Base-by-base conservation (phyloP, 371 early-diverging fungal species). In the Rhizomucor pusillus region DNA sequence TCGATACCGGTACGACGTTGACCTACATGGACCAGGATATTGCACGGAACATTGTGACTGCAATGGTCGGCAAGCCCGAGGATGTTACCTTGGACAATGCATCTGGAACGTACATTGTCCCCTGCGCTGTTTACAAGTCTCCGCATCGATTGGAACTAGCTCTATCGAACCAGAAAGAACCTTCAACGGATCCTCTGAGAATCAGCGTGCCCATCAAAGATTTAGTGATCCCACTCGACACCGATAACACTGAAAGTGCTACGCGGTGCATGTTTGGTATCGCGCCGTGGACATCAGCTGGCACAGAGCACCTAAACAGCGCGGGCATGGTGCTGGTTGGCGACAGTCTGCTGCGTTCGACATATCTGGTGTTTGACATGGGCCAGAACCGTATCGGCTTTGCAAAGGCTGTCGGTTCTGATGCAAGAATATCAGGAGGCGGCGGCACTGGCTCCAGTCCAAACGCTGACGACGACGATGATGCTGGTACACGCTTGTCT, bases 361-460 rank as follows among this genome's bases (percentile, higher is more conserved):
- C 64, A 5, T 77, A 71, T 45, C 60, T 71, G 14, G 67, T 71
- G 12, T 73, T 71, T 56, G 77, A 77, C 48, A 62, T 65, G 50
- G 63, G 44, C 1, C 55, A 60, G 1, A 40, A 56, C 11, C 60
- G 52, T 4, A 62, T 71, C n/a, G 71, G 71, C 13, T 65, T 71
- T 47, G 71, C 65, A 1, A 36, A 48, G 14, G 59, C 65, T n/a
- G 39, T 36, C 5, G 54, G 45, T 1, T 29, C 29, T 29, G 29
- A 29, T 29, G 29, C 29, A 29, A 29, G 7, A 29, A 7, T 29
- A 29, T 5, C 29, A 29, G 29, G 29, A 7, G 29, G 29, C 5
- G 29, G 5, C 29, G 7, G 7, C 29, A 5, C 7, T 29, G 29
- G 5, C 3, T 3, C 5, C 7, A 29, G 29, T 29, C 7, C 29